These are phyloP conservation scores for Draba incana DNA, from an alignment of 345 rosid species.

Conservation along the genomic window DNA sequence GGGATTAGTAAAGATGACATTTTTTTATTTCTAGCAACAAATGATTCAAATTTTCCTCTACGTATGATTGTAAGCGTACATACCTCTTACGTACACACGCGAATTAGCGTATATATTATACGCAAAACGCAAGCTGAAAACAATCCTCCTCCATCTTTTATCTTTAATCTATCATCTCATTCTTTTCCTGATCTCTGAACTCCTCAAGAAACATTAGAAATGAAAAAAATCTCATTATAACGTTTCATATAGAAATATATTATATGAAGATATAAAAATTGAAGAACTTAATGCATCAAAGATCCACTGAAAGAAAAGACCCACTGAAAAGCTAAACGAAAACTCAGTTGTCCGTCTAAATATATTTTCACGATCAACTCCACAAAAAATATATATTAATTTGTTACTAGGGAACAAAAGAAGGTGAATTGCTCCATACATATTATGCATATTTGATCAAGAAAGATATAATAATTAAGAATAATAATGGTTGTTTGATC, in stretches of 20 bases:
- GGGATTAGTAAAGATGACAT: constrained; percentile 16
- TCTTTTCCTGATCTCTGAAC: constrained; percentile 14
- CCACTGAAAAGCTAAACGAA: neutral
- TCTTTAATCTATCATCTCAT: neutral
- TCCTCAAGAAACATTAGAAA: constrained; percentile 2
- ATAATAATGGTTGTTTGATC: neutral
- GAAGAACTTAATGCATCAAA: constrained; percentile 8
- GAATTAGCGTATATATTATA: neutral
- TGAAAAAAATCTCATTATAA: neutral
- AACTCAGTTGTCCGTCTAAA: neutral
- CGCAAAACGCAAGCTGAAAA: constrained; percentile 9
- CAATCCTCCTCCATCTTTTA: neutral
- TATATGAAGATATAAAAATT: neutral
- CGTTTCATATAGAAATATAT: constrained; percentile 12
- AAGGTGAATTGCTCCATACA: constrained; percentile 27
- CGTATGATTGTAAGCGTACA: constrained; percentile 9
- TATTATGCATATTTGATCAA: constrained; percentile 7
- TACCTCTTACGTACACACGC: constrained; percentile 13
- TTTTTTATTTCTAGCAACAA: neutral
- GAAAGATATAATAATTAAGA: neutral
- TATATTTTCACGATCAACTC: constrained; percentile 19
- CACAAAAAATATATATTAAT: neutral
- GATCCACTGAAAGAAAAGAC: constrained; percentile 23
- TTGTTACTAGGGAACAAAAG: constrained; percentile 11
- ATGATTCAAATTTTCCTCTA: neutral